Conservation (phyloP, 257 asterid genomes). For the Salvia hispanica region DNA sequence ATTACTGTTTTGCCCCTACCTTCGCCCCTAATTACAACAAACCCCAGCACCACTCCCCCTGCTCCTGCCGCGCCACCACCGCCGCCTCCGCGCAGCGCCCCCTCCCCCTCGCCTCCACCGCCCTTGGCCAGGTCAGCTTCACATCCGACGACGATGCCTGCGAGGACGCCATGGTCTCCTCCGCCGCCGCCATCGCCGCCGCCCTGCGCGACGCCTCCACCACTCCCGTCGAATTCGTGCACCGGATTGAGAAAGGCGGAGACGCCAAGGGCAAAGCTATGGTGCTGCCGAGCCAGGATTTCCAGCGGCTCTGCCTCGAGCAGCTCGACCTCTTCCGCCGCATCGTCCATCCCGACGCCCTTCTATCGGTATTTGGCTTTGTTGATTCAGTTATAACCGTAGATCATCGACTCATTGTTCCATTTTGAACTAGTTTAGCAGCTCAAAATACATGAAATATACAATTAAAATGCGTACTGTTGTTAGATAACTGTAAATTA, state of each 20-base stretch:
- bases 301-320: constrained; percentile 77
- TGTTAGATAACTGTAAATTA: neutral
- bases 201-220: constrained; percentile 71
- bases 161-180: constrained; percentile 54
- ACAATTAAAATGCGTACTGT: too few relatives aligned
- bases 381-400: too few relatives aligned
- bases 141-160: constrained; percentile 40
- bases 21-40: constrained; percentile 35
- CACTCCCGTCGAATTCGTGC: constrained; percentile 88
- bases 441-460: too few relatives aligned
- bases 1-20: constrained; percentile 40
- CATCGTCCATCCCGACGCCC: constrained; percentile 66
- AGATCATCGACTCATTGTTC: constrained; percentile 23
- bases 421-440: neutral
- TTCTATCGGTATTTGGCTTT: constrained; percentile 62
- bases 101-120: constrained; percentile 42
- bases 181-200: constrained; percentile 80
- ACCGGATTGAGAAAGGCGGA: constrained; percentile 59
- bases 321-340: constrained; percentile 90
- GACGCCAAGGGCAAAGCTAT: constrained; percentile 44
- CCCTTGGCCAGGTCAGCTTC: constrained; percentile 57
- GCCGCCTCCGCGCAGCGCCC: constrained; percentile 57
- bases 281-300: constrained; percentile 87
- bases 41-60: constrained; percentile 32
- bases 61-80: constrained; percentile 54